A percentile compares a stretch with the other conserved stretches of the same genome.
These are phyloP conservation scores for Lonicera japonica DNA, from an alignment of 129 eudicot genomes.

Conservation along the genomic window DNA sequence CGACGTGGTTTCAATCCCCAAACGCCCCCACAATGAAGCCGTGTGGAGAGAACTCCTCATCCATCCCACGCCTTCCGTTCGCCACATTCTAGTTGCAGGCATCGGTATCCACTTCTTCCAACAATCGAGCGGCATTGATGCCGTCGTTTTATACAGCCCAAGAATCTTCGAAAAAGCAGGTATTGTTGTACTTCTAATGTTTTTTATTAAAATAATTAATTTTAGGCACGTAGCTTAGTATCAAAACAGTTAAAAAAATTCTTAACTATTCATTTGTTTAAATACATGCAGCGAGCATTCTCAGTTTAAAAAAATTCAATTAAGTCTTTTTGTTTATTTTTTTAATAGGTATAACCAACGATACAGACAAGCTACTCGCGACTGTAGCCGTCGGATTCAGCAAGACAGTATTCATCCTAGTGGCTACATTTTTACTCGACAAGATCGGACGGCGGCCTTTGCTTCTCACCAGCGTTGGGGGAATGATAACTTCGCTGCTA, in stretches of 20 bases:
- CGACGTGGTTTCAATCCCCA: conserved; percentile 14
- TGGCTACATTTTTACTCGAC: conserved; percentile 12
- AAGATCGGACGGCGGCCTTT: conserved; percentile 4
- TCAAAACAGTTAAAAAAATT: no score
- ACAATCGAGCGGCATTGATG: conserved; percentile 28
- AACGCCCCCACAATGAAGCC: conserved; percentile 6
- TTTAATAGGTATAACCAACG: conserved; percentile 6
- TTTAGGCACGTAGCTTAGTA: no score
- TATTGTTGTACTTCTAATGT: no score
- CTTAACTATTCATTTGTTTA: no score
- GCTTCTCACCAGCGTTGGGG: conserved; percentile 8
- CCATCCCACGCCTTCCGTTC: conserved; percentile 15
- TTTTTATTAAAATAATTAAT: no score
- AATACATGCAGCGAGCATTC: no score
- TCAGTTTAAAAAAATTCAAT: no score
- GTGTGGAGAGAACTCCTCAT: conserved; percentile 28
- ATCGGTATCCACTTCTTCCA: conserved; percentile 29
- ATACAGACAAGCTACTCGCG: background rate
- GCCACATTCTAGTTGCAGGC: conserved; percentile 19
- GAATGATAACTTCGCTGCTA: background rate
- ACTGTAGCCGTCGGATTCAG: conserved; percentile 12
- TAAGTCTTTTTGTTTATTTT: no score
- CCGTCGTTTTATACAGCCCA: conserved; percentile 29
- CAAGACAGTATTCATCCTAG: conserved; percentile 9
- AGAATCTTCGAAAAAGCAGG: conserved; percentile 27